Base-by-base conservation (phyloP, 2,329 filamentous ascomycete genomes). In the Fusarium coffeatum region DNA sequence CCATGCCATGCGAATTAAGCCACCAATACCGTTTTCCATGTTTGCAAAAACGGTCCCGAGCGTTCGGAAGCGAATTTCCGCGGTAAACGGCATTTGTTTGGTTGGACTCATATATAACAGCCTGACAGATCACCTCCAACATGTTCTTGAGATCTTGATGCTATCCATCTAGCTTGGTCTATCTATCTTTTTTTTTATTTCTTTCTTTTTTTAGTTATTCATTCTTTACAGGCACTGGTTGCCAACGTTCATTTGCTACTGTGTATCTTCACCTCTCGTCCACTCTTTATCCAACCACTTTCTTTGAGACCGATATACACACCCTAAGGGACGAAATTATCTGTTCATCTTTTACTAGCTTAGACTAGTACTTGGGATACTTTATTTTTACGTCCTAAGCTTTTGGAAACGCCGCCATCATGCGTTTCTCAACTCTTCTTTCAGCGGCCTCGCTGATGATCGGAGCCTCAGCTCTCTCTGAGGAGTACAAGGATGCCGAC, bases 401-500 rank as follows among this genome's bases (percentile, higher is more conserved):
- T n/a, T 37, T 12, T n/a, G 34, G 23, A 41, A 43, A 53, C 22
- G 47, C 9, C n/a, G 47, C n/a, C 53, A 55, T 22, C 13, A 74
- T 74, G 72, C 59, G 59, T 58, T 64, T 71, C 50, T 67, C 65
- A 48, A 54, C 64, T 15, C 50, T 74, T 27, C 5, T 71, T 54
- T 62, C 70, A 12, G 66, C 63, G 41, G 72, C 68, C n/a, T 68
- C 64, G 30, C 45, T 73, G 72, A 61, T 71, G 53, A 40, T 62
- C 23, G 65, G 30, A 1, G 57, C 55, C 18, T 60, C 60, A 23
- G 72, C 72, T 7, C 42, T 61, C 11, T 65, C 65, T 6, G 64
- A 63, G 42, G 51, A 67, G 23, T 85, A 82, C 71, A 83, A 79
- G 13, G 83, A 86, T 51, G 76, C 80, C 46, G 79, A 80, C 28